phyloP scores from a whole-genome alignment of 108 stramenopile species.

The Aurantiochytrium sp. region DNA sequence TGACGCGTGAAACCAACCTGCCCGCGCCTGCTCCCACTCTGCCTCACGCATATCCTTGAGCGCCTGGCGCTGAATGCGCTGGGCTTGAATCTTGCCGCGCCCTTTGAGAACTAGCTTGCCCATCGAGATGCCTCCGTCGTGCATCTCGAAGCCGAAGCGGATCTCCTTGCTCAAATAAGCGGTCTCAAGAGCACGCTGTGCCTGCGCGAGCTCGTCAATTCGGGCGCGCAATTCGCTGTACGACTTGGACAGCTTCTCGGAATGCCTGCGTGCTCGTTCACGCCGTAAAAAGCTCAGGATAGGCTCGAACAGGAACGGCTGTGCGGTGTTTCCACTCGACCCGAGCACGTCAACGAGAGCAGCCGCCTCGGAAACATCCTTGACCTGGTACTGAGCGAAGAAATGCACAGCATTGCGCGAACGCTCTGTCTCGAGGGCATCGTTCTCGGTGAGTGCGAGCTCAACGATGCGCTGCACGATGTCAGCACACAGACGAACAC shows the following conservation, averaged over 20 bases:
- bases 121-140: neutral
- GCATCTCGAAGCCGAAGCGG: neutral
- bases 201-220: neutral
- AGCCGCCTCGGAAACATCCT: neutral
- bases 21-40: neutral
- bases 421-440: neutral
- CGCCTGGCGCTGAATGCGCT: neutral
- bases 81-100: neutral
- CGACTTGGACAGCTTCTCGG: neutral
- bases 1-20: neutral
- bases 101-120: neutral
- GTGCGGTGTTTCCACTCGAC: neutral
- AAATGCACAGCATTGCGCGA: neutral
- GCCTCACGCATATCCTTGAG: neutral
- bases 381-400: neutral
- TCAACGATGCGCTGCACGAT: too few relatives aligned
- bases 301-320: neutral
- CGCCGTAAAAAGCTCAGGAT: neutral
- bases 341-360: neutral
- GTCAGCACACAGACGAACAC: too few relatives aligned
- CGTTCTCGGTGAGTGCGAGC: neutral
- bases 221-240: neutral
- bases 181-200: neutral
- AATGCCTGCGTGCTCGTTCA: neutral
- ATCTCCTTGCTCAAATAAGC: constrained; percentile 7